A percentile compares a stretch with the other conserved stretches of the same genome.
Conservation (phyloP, 169 alveolate species). For the Plasmodium vinckei region DNA sequence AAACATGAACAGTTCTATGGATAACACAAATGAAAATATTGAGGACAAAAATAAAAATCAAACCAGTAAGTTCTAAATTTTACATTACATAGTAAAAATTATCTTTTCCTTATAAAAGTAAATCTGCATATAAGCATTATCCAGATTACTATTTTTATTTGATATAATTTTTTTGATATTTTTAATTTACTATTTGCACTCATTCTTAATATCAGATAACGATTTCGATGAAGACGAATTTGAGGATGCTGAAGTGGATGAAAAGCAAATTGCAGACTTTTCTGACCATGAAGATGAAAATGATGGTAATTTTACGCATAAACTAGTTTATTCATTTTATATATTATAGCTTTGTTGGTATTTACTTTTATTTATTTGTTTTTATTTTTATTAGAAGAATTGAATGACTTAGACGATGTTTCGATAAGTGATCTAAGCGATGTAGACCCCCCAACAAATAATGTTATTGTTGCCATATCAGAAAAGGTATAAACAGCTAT, state of each 20-base stretch:
- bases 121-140: background rate
- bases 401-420: slow-evolving; percentile 50
- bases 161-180: background rate
- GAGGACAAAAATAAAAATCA: background rate
- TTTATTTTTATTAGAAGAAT: slow-evolving; percentile 25
- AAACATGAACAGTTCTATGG: background rate
- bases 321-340: background rate
- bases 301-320: background rate
- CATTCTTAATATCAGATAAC: background rate
- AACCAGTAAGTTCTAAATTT: background rate
- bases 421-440: slow-evolving; percentile 72
- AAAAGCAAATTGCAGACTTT: slow-evolving; percentile 33
- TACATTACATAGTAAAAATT: background rate
- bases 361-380: background rate
- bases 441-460: slow-evolving; percentile 71
- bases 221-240: slow-evolving; percentile 66
- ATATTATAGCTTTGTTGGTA: background rate
- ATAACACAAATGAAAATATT: background rate
- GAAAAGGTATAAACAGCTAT: slow-evolving; percentile 26
- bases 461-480: slow-evolving; percentile 39
- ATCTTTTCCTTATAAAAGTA: too few relatives aligned
- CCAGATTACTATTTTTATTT: background rate
- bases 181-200: background rate
- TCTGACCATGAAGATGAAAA: slow-evolving; percentile 16
- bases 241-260: slow-evolving; percentile 74